phyloP scores from a whole-genome alignment of 192 early-diverging fungal genomes.

The Spizellomyces punctatus region DNA sequence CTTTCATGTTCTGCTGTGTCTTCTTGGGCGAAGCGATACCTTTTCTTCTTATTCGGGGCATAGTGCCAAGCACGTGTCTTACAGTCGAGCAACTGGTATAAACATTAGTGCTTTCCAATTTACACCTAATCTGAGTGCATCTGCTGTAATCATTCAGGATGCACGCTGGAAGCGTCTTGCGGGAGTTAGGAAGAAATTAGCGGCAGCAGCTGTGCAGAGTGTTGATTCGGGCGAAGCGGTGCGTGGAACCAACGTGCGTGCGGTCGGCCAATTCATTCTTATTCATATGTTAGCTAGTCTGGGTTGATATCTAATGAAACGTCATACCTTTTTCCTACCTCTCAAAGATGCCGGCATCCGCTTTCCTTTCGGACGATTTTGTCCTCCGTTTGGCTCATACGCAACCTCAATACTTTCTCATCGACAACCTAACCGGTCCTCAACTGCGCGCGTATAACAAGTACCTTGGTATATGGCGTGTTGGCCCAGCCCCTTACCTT shows the following conservation, averaged over 20 bases:
- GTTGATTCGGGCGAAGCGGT: conserved; percentile 23
- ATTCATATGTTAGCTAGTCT: no score
- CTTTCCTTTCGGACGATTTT: conserved; percentile 18
- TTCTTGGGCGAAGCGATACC: conserved; percentile 31
- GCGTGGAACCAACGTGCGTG: conserved; percentile 23
- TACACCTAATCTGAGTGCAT: no score
- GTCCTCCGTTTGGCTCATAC: conserved; percentile 18
- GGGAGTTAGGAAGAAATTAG: conserved; percentile 9
- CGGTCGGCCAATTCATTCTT: background rate
- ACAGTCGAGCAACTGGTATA: conserved; percentile 25
- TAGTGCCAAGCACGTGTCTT: conserved; percentile 28
- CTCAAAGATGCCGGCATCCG: conserved; percentile 4
- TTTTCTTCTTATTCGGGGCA: conserved; percentile 26
- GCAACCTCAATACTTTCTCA: conserved; percentile 31
- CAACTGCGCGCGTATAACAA: conserved; percentile 25
- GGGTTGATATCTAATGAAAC: background rate
- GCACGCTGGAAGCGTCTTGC: conserved; percentile 13
- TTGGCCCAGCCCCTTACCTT: conserved; percentile 24
- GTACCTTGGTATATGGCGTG: conserved; percentile 26
- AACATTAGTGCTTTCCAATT: background rate
- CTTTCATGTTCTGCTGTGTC: conserved; percentile 29
- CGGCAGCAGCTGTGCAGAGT: conserved; percentile 10
- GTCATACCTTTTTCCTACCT: background rate
- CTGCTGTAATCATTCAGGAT: background rate
- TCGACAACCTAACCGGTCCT: conserved; percentile 9